Percentiles rank a stretch among this genome's conserved stretches.
phyloP scores from a whole-genome alignment of 1,284 basidiomycete genomes.

The Xanthoconium separans region DNA sequence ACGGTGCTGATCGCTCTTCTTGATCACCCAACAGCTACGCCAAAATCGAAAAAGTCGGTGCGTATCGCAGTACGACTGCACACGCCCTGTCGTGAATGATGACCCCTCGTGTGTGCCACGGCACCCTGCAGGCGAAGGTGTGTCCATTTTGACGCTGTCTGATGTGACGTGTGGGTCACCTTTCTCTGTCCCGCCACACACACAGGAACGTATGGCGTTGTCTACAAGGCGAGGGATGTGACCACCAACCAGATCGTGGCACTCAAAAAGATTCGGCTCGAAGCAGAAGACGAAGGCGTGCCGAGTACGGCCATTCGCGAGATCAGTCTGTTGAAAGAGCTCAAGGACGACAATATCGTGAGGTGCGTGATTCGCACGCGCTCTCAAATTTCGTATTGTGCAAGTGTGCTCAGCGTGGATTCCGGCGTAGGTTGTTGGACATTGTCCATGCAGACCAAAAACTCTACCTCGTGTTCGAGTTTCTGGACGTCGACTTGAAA shows the following conservation, averaged over 20 bases:
- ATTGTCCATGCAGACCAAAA: slow-evolving; percentile 98
- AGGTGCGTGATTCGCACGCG: slow-evolving; percentile 43
- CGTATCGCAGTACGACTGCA: slow-evolving; percentile 36
- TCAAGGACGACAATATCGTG: slow-evolving; percentile 95
- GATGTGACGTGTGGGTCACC: background rate
- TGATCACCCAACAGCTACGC: slow-evolving; percentile 46
- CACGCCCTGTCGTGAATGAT: slow-evolving; percentile 11
- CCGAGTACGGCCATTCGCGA: slow-evolving; percentile 97
- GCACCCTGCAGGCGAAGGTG: slow-evolving; percentile 54
- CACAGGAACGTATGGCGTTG: slow-evolving; percentile 96
- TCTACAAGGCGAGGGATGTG: slow-evolving; percentile 88
- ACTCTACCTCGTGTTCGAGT: slow-evolving; percentile 97
- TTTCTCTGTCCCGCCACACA: slow-evolving; percentile 3
- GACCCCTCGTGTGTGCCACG: slow-evolving; percentile 19
- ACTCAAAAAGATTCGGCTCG: slow-evolving; percentile 97
- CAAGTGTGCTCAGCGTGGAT: slow-evolving; percentile 16
- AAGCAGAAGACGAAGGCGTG: slow-evolving; percentile 97
- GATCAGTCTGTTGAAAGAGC: slow-evolving; percentile 95
- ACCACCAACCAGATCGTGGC: slow-evolving; percentile 81
- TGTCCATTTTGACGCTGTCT: slow-evolving; percentile 6
- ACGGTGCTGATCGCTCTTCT: slow-evolving; percentile 16
- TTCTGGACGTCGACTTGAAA: slow-evolving; percentile 92
- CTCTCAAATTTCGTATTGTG: background rate
- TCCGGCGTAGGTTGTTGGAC: slow-evolving; percentile 75
- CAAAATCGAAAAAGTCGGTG: slow-evolving; percentile 75